Conservation (phyloP, 140 eudicot species). For the Erigeron philadelphicus region DNA sequence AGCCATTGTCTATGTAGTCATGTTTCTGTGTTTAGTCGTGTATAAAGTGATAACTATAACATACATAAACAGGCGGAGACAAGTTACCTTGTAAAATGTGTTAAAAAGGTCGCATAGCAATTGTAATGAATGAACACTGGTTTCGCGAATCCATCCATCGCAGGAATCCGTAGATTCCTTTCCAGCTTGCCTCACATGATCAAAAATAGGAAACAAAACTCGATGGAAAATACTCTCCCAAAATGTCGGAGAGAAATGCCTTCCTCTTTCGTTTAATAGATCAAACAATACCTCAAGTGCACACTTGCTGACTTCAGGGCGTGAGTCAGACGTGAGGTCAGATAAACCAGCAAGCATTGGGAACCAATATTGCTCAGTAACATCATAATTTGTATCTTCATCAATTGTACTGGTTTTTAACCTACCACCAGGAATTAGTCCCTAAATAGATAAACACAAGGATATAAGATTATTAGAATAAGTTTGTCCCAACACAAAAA, state of each 20-base stretch:
- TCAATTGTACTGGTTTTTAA: constrained; percentile 52
- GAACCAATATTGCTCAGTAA: constrained; percentile 95
- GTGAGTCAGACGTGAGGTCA: constrained; percentile 83
- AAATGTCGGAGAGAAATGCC: constrained; percentile 71
- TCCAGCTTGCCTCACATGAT: constrained; percentile 75
- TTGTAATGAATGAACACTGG: constrained; percentile 79
- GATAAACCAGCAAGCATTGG: constrained; percentile 97
- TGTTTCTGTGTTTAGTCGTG: background rate
- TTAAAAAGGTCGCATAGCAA: constrained; percentile 81
- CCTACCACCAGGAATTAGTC: constrained; percentile 82
- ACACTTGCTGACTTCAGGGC: constrained; percentile 83
- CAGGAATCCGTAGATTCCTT: constrained; percentile 50
- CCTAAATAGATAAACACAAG: constrained; percentile 39
- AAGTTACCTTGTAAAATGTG: constrained; percentile 80
- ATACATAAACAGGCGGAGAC: background rate
- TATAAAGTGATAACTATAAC: background rate
- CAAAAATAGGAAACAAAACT: constrained; percentile 86
- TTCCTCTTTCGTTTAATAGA: constrained; percentile 83
- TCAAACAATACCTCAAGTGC: constrained; percentile 97
- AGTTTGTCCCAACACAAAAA: background rate
- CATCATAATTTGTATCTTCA: constrained; percentile 51
- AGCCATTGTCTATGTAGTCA: background rate
- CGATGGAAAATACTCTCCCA: constrained; percentile 92
- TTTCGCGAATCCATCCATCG: constrained; percentile 79
- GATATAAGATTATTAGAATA: constrained; percentile 4